Evolutionary conservation across 306 rosid species (phyloP).

Genomic region (Cercis canadensis): DNA sequence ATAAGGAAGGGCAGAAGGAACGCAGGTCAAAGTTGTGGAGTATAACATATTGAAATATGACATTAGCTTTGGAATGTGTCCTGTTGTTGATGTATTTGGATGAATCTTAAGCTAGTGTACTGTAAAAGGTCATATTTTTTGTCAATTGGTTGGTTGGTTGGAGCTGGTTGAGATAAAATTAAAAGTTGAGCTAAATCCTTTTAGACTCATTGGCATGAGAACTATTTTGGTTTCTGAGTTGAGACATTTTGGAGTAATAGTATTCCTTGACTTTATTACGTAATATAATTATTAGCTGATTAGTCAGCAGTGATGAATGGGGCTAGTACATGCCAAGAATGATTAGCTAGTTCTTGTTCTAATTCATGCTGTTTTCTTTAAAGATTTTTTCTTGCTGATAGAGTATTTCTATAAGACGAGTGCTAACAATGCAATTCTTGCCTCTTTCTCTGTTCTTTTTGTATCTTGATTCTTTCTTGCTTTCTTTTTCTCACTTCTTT

Average conservation of each 20-base stretch:
- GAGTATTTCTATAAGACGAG: neutral
- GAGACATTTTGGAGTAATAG: neutral
- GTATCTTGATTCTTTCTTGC: neutral
- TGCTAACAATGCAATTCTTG: conserved; percentile 4
- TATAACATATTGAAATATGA: neutral
- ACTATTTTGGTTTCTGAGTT: neutral
- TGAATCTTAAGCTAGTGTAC: too few species aligned
- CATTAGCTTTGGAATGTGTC: neutral
- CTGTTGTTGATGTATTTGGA: neutral
- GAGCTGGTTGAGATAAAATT: too few species aligned
- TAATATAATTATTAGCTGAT: conserved; percentile 3
- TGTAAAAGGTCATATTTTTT: too few species aligned
- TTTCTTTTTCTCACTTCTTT: conserved; percentile 2
- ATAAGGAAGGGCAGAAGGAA: neutral
- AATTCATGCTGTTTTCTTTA: neutral
- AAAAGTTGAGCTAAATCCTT: too few species aligned
- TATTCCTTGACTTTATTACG: conserved; percentile 9
- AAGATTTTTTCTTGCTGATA: neutral
- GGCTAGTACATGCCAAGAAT: neutral
- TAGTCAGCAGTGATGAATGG: neutral
- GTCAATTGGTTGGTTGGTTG: too few species aligned
- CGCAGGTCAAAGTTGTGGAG: neutral
- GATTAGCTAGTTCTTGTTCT: neutral
- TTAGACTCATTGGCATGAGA: neutral
- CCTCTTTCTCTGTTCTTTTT: neutral